These are phyloP conservation scores for Tagetes erecta DNA, from an alignment of 129 eudicot genomes.

Conservation along the genomic window DNA sequence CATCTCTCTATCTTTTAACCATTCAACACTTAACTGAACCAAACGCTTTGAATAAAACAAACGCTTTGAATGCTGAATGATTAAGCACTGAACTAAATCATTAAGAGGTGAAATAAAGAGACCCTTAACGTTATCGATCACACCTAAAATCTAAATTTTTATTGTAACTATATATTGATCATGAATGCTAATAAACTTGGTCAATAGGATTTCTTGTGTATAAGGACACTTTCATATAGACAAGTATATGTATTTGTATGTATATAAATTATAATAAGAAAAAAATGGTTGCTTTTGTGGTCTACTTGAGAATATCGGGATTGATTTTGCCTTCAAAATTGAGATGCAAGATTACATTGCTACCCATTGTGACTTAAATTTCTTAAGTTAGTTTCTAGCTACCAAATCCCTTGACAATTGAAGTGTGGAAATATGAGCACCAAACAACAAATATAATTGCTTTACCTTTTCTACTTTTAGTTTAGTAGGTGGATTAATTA, in stretches of 20 bases:
- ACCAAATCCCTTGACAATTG: constrained; percentile 30
- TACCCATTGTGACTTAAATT: constrained; percentile 18
- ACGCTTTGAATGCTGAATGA: too few relatives aligned
- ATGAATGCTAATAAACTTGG: too few relatives aligned
- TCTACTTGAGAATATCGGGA: not conserved
- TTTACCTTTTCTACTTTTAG: constrained; percentile 39
- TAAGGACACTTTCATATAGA: too few relatives aligned
- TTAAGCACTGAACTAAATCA: too few relatives aligned
- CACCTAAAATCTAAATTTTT: too few relatives aligned
- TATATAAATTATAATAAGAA: too few relatives aligned
- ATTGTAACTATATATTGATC: too few relatives aligned
- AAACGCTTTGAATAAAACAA: not conserved
- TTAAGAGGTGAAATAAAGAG: too few relatives aligned
- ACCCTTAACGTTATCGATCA: too few relatives aligned
- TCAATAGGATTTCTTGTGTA: too few relatives aligned
- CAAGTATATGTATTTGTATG: too few relatives aligned
- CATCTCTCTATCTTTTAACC: not conserved
- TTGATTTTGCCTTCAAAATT: constrained; percentile 28
- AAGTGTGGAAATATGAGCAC: constrained; percentile 44
- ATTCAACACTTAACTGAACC: not conserved
- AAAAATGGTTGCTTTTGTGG: not conserved
- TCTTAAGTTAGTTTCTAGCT: constrained; percentile 5
- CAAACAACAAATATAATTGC: constrained; percentile 27
- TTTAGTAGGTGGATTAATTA: constrained; percentile 13
- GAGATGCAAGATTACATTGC: not conserved